phyloP scores from a whole-genome alignment of 2,329 filamentous ascomycete genomes.

The Colletotrichum sansevieriae region DNA sequence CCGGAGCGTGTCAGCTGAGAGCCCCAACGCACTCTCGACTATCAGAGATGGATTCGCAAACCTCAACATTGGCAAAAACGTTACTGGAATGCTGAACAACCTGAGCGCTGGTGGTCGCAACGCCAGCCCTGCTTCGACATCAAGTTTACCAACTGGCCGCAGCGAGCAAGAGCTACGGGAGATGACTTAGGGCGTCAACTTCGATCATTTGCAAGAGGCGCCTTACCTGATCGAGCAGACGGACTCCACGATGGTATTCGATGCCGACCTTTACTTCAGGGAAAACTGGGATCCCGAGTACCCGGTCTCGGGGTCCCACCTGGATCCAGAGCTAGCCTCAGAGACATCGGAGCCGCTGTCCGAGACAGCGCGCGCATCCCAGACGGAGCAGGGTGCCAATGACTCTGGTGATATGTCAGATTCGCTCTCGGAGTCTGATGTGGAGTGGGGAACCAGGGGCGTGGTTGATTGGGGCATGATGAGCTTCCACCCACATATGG shows the following conservation, averaged over 20 bases:
- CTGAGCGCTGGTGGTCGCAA: constrained; percentile 46
- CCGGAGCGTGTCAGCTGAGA: constrained; percentile 61
- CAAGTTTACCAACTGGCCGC: constrained; percentile 41
- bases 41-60: constrained; percentile 63
- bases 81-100: constrained; percentile 58
- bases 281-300: constrained; percentile 28
- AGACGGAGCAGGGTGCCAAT: not conserved
- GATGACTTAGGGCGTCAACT: constrained; percentile 61
- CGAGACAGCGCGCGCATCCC: not conserved
- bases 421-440: constrained; percentile 6
- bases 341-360: too few relatives aligned
- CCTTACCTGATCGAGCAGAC: constrained; percentile 47
- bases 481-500: constrained; percentile 22
- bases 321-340: too few relatives aligned
- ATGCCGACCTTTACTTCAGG: constrained; percentile 18
- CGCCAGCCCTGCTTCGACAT: constrained; percentile 43
- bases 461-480: constrained; percentile 25
- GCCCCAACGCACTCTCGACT: constrained; percentile 58
- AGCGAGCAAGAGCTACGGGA: constrained; percentile 59
- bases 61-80: constrained; percentile 62
- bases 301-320: not conserved
- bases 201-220: constrained; percentile 46
- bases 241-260: constrained; percentile 13
- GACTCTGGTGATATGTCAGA: not conserved
- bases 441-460: constrained; percentile 23